Percentiles rank a stretch among this genome's conserved stretches.
Conservation (phyloP, 2,329 filamentous ascomycete genomes). For the Ophiosphaerella herpotricha region DNA sequence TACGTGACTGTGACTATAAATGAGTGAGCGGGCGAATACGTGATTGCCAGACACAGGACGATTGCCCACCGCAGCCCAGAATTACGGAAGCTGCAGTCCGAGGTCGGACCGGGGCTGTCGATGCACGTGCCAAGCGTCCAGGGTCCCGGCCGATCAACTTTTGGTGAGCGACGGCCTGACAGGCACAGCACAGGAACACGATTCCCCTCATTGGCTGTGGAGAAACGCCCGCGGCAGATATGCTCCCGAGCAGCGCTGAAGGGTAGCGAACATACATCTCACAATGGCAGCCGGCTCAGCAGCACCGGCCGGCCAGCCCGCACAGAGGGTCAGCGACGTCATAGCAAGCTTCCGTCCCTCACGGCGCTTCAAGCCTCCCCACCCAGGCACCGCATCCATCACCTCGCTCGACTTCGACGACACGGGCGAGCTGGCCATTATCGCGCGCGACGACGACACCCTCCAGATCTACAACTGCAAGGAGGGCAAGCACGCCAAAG, state of each 20-base stretch:
- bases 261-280: conserved; percentile 6
- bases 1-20: conserved; percentile 21
- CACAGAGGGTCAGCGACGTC: conserved; percentile 72
- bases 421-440: conserved; percentile 88
- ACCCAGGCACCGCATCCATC: conserved; percentile 62
- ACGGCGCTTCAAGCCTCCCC: conserved; percentile 59
- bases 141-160: conserved; percentile 9
- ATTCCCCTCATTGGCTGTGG: background rate
- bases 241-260: conserved; percentile 6
- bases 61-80: background rate
- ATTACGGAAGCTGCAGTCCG: background rate
- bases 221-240: conserved; percentile 1
- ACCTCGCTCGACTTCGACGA: conserved; percentile 97
- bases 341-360: conserved; percentile 78
- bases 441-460: conserved; percentile 89
- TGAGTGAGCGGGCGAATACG: too few species aligned
- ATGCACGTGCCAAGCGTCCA: conserved; percentile 2
- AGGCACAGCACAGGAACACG: background rate
- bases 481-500: conserved; percentile 87
- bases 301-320: conserved; percentile 42
- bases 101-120: conserved; percentile 1
- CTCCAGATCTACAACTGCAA: conserved; percentile 94
- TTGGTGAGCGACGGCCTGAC: background rate
- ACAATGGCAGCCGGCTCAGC: conserved; percentile 42
- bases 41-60: background rate